These are phyloP conservation scores for Dioscorea zingiberensis DNA, from an alignment of 106 monocot genomes.

Conservation along the genomic window DNA sequence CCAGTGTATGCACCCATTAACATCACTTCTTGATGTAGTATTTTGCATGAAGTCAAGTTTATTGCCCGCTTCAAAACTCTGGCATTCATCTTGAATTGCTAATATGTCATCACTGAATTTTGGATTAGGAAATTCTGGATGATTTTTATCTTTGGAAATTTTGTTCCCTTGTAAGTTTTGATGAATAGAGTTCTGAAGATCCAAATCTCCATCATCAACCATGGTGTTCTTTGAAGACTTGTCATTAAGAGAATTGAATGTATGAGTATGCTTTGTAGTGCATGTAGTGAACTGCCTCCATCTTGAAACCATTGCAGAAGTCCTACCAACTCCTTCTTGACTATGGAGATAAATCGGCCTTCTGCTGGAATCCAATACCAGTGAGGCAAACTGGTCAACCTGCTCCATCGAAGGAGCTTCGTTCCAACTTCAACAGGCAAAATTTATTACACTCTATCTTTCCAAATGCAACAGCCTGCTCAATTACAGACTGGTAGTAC, in stretches of 20 bases:
- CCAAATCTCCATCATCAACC: neutral
- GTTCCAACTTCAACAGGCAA: constrained; percentile 85
- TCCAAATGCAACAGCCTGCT: constrained; percentile 49
- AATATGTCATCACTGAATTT: constrained; percentile 1
- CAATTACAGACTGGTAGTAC: constrained; percentile 40
- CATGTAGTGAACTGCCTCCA: constrained; percentile 73
- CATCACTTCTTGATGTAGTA: constrained; percentile 2
- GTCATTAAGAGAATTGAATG: constrained; percentile 18
- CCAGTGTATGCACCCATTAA: constrained; percentile 6
- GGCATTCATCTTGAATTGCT: constrained; percentile 4
- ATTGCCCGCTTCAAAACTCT: constrained; percentile 16
- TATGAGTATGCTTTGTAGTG: constrained; percentile 16
- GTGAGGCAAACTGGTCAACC: constrained; percentile 62
- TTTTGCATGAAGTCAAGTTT: constrained; percentile 5
- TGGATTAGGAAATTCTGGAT: neutral
- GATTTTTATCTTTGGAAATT: constrained; percentile 20
- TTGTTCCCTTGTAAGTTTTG: constrained; percentile 3
- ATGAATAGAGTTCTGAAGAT: constrained; percentile 5
- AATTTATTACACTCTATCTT: constrained; percentile 65
- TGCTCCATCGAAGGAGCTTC: constrained; percentile 78
- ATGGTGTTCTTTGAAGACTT: constrained; percentile 17
- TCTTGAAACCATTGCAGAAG: constrained; percentile 95
- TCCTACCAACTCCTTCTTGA: constrained; percentile 79
- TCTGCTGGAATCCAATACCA: constrained; percentile 56
- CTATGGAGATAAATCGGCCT: constrained; percentile 84